Conservation (phyloP, 2,329 filamentous ascomycete genomes). For the Venturiaceae sp. region DNA sequence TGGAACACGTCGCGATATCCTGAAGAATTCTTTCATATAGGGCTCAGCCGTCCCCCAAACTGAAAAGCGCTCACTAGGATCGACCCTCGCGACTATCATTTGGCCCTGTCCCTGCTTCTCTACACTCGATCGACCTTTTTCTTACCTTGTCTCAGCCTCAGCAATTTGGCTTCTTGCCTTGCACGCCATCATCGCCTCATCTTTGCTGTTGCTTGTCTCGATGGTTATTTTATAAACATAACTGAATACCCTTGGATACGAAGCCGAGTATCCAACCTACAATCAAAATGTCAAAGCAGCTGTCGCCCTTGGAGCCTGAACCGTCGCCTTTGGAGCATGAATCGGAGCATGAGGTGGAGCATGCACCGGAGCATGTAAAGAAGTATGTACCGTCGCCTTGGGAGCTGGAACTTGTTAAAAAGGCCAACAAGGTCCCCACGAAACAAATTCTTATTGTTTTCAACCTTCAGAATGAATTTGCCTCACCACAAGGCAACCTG, state of each 20-base stretch:
- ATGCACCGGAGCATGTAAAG: no score
- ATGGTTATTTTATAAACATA: background rate
- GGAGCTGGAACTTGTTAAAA: background rate
- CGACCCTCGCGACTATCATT: background rate
- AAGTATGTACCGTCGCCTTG: background rate
- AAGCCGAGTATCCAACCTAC: background rate
- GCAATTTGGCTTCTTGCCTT: background rate
- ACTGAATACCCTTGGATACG: background rate
- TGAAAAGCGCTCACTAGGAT: no score
- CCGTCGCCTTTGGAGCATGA: background rate
- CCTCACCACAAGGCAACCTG: constrained; percentile 57
- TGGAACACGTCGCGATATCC: no score
- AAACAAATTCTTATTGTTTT: constrained; percentile 65
- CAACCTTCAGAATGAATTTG: constrained; percentile 87
- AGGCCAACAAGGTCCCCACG: background rate
- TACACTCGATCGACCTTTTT: background rate
- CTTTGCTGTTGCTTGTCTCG: background rate
- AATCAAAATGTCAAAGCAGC: background rate
- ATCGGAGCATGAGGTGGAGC: no score
- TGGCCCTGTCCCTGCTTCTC: background rate
- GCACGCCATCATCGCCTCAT: background rate
- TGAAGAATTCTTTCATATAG: no score
- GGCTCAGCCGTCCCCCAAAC: no score
- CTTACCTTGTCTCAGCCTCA: background rate
- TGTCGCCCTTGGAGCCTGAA: no score